Conservation (phyloP, 257 asterid genomes). For the Lycium barbarum region DNA sequence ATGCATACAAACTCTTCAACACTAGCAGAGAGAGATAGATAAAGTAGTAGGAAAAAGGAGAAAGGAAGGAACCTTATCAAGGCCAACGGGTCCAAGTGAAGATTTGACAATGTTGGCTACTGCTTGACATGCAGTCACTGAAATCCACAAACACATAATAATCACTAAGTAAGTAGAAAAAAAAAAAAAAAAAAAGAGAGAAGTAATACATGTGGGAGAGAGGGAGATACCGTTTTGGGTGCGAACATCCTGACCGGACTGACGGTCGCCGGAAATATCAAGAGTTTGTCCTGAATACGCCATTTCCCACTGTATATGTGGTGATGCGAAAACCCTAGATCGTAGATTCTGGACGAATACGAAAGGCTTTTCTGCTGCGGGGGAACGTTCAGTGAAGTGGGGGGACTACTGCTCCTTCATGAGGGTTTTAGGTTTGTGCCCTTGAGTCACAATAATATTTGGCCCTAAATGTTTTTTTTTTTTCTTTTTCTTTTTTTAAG, state of each 20-base stretch:
- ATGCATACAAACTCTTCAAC: not conserved
- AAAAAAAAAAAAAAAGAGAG: no score
- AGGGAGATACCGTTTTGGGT: conserved; percentile 69
- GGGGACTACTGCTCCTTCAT: not conserved
- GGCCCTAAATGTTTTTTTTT: not conserved
- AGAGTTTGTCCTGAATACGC: conserved; percentile 58
- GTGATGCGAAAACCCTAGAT: conserved; percentile 43
- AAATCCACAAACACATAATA: conserved; percentile 13
- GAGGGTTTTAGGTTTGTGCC: conserved; percentile 31
- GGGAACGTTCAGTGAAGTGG: not conserved
- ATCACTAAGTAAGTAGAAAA: not conserved
- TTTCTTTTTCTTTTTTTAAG: not conserved
- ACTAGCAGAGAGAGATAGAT: not conserved
- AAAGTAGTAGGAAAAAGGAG: not conserved
- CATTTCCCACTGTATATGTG: conserved; percentile 37
- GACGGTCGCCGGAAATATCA: conserved; percentile 92
- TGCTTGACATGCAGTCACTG: conserved; percentile 92
- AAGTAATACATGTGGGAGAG: not conserved
- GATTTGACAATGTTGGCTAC: conserved; percentile 91
- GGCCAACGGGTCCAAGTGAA: conserved; percentile 97
- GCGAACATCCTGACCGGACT: conserved; percentile 96
- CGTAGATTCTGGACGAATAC: conserved; percentile 25
- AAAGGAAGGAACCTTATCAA: conserved; percentile 72
- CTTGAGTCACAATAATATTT: not conserved
- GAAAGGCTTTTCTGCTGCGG: not conserved